Evolutionary conservation across 371 early-diverging fungal species (phyloP), one percentile per base, ranked within the genome.

Genomic region (Cladochytrium tenue): DNA sequence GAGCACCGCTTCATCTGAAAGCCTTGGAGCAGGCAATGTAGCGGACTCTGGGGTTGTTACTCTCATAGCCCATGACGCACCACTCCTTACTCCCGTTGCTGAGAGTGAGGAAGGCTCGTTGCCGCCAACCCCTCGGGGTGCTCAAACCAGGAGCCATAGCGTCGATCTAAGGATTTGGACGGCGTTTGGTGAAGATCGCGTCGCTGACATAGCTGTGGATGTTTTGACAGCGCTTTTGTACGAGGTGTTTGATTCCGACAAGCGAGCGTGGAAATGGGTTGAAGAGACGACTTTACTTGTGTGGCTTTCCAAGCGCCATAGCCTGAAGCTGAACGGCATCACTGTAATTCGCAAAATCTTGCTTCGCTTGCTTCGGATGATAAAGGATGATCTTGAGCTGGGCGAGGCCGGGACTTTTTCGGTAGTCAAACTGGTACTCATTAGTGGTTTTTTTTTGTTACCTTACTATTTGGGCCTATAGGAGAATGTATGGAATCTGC

Each of bases 401-500:
- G 71, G 72, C 34, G 67, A 62, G 25, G 67, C 76, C 13, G 71
- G 68, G 51, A 52, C 63, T 32, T 66, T 75, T 52, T 60, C 67
- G 3, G 66, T 58, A 30, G 63, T 64, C 23, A 71, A 71, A 36
- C 58, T 71, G 65, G 75, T 75, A 60, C 51, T n/a, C n/a, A n/a
- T n/a, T n/a, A n/a, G n/a, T n/a, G n/a, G n/a, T n/a, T n/a, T n/a
- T n/a, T n/a, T n/a, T n/a, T n/a, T n/a, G n/a, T n/a, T n/a, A n/a
- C n/a, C n/a, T n/a, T n/a, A n/a, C n/a, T n/a, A n/a, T n/a, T n/a
- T n/a, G n/a, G n/a, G n/a, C n/a, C 31, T 59, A 0, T 52, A 73
- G 77, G 79, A 74, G 62, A 79, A 79, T 53, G 58, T 73, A 15
- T 67, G 56, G 61, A 73, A 79, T 57, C 17, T 70, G 3, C 26